phyloP scores from a whole-genome alignment of 495 filamentous ascomycete species.

The Penicillium steckii region DNA sequence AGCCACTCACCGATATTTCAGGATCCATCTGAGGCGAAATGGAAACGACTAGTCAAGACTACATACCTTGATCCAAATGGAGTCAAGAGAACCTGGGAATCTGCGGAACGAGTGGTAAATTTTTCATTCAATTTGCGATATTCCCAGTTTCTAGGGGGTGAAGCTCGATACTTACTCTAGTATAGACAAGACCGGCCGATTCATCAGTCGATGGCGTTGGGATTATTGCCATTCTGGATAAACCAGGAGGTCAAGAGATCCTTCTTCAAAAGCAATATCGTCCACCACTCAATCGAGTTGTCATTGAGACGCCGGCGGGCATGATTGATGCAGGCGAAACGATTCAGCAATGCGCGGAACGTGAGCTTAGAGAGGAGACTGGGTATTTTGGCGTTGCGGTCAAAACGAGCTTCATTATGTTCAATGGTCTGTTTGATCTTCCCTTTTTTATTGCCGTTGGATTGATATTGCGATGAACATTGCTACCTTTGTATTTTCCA shows the following conservation, averaged over 20 bases:
- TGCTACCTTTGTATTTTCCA: too few relatives aligned
- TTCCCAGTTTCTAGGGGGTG: too few relatives aligned
- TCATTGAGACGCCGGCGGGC: slow-evolving; percentile 76
- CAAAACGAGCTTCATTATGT: slow-evolving; percentile 76
- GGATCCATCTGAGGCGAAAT: slow-evolving; percentile 55
- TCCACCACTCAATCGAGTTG: slow-evolving; percentile 67
- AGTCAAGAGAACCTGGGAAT: slow-evolving; percentile 66
- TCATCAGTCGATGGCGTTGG: slow-evolving; percentile 77
- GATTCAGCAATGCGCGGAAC: slow-evolving; percentile 64
- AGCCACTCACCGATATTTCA: slow-evolving; percentile 10
- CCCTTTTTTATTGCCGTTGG: background rate
- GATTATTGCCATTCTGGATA: slow-evolving; percentile 74
- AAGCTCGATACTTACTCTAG: too few relatives aligned
- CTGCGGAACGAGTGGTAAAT: slow-evolving; percentile 58
- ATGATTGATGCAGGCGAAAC: slow-evolving; percentile 75
- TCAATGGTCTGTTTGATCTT: slow-evolving; percentile 69
- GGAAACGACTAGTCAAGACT: slow-evolving; percentile 64
- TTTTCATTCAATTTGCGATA: background rate
- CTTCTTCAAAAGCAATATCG: slow-evolving; percentile 79
- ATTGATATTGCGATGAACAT: background rate
- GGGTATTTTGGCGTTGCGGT: slow-evolving; percentile 67
- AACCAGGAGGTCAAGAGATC: slow-evolving; percentile 61
- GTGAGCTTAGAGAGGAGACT: slow-evolving; percentile 83
- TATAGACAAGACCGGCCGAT: slow-evolving; percentile 55
- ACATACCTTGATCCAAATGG: slow-evolving; percentile 66